Conservation (phyloP, 2,329 filamentous ascomycete species). For the Neonectria hederae region DNA sequence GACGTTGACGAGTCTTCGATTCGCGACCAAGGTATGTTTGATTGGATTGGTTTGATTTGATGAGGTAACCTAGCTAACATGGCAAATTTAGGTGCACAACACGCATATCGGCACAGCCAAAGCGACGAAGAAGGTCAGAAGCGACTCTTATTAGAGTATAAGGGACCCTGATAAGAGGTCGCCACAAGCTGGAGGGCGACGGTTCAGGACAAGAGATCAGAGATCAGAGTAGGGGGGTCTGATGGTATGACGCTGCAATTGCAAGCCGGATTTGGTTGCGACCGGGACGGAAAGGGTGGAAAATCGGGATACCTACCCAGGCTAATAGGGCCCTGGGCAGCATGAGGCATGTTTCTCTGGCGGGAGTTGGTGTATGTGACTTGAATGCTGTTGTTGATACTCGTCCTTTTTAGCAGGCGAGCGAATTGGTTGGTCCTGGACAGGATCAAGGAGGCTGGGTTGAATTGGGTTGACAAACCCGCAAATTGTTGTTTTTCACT, state of each 20-base stretch:
- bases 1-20: constrained; percentile 92
- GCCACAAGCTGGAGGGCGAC: constrained; percentile 6
- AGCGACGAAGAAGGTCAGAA: constrained; percentile 70
- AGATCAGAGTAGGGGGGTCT: constrained; percentile 4
- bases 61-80: constrained; percentile 21
- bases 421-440: constrained; percentile 35
- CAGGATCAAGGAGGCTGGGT: constrained; percentile 23
- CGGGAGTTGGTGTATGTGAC: constrained; percentile 38
- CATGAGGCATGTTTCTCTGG: constrained; percentile 27
- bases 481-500: background rate
- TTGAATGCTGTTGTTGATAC: constrained; percentile 33
- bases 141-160: constrained; percentile 44
- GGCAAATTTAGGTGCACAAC: constrained; percentile 73
- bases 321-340: constrained; percentile 12
- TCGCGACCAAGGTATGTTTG: constrained; percentile 84
- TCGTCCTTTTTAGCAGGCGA: constrained; percentile 20
- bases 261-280: constrained; percentile 5
- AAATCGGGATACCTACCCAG: constrained; percentile 13
- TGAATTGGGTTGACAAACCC: constrained; percentile 4
- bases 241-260: constrained; percentile 4
- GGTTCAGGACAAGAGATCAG: background rate
- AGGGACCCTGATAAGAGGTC: constrained; percentile 7
- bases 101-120: constrained; percentile 93
- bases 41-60: fast-evolving
- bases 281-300: constrained; percentile 1